These are phyloP conservation scores for Brassica rapa DNA, from an alignment of 345 rosid species.

Conservation along the genomic window DNA sequence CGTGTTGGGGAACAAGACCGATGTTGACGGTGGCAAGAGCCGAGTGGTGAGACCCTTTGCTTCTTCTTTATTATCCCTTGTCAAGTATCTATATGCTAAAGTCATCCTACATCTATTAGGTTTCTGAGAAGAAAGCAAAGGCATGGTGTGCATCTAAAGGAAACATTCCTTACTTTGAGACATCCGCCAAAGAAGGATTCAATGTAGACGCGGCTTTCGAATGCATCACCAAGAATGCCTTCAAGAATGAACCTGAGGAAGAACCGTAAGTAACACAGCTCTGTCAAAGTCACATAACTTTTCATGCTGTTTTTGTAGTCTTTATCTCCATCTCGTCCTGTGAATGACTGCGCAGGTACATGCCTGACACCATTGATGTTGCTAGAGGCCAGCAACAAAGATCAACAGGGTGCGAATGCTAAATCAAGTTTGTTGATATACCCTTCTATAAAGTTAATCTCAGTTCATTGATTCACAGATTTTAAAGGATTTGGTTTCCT, in stretches of 20 bases:
- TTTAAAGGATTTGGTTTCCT: neutral
- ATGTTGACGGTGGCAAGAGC: slow-evolving; percentile 84
- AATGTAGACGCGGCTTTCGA: slow-evolving; percentile 87
- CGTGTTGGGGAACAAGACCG: slow-evolving; percentile 83
- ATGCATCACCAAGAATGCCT: slow-evolving; percentile 82
- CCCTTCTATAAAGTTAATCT: neutral
- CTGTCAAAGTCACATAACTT: neutral
- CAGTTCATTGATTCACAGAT: slow-evolving; percentile 12
- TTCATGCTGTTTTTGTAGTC: neutral
- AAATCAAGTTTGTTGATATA: slow-evolving; percentile 10
- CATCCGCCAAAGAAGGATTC: slow-evolving; percentile 90
- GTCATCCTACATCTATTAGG: slow-evolving; percentile 41
- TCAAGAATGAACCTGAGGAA: slow-evolving; percentile 88
- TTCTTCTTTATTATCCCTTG: neutral
- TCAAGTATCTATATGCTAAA: neutral
- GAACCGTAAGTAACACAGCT: slow-evolving; percentile 56
- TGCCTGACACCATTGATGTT: slow-evolving; percentile 78
- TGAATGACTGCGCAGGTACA: slow-evolving; percentile 50
- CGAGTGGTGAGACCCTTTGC: slow-evolving; percentile 61
- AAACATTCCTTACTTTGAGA: slow-evolving; percentile 88
- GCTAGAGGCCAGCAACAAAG: slow-evolving; percentile 58
- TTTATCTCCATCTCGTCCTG: slow-evolving; percentile 2
- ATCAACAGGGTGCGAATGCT: slow-evolving; percentile 79
- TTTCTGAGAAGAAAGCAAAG: slow-evolving; percentile 88
- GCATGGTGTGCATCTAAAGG: slow-evolving; percentile 97